Evolutionary conservation across 768 basidiomycete genomes (phyloP), one percentile per base, ranked within the genome.

Genomic region (Clitopilus hobsonii): DNA sequence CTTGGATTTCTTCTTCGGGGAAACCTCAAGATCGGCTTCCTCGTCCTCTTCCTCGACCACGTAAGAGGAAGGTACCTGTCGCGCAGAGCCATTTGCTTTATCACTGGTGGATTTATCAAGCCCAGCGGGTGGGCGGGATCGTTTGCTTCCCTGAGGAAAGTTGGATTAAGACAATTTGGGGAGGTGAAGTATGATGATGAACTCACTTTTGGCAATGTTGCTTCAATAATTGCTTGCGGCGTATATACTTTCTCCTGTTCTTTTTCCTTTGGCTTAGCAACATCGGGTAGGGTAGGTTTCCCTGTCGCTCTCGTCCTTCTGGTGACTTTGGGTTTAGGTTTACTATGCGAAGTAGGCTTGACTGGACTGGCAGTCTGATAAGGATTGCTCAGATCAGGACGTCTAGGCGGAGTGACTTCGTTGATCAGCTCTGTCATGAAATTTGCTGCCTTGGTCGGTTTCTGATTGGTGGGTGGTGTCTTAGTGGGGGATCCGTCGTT

Each of bases 331-430:
- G 68, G 58, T 50, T 73, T 69, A 2, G 68, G 58, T 50, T 73
- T 69, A 2, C 18, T 45, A 20, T 45, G 41, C 5, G 41, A 18
- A 20, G 41, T 45, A 28, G 49, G 49, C 26, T 32, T 51, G 18
- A 88, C 79, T 32, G 88, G 88, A 60, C 81, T 88, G 14, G 84
- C 83, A 18, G 80, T 77, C 65, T 91, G 86, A 62, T 92, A 91
- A 0, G 90, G 90, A 65, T 92, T 92, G 51, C 80, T 81, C 38
- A 90, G 76, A 60, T 88, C 89, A 20, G 81, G 77, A 55, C 74
- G 83, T 67, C 79, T 83, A 13, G 80, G 75, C 0, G 86, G 85
- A 0, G 86, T 85, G 6, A 79, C 82, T 59, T 86, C 85, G 66
- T 87, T 85, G 59, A 89, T 83, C 52, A 91, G 73, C 52, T 83